Conservation (phyloP, 2,329 filamentous ascomycete species). For the Sclerotiophoma versabilis region DNA sequence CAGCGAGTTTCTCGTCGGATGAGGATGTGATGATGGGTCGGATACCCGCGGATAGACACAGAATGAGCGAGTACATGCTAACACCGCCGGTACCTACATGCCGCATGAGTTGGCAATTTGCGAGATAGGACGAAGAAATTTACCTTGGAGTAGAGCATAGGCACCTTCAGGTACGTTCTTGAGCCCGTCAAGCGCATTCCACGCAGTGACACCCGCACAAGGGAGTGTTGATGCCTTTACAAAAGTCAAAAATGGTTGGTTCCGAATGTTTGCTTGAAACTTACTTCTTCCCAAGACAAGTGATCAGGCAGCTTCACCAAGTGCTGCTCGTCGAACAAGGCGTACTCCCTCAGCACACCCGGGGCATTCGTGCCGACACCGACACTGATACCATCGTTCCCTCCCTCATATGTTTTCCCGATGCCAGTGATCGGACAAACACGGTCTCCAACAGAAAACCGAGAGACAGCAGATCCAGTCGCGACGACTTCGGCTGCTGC, state of each 20-base stretch:
- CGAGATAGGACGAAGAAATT: not conserved
- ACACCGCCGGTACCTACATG: constrained; percentile 52
- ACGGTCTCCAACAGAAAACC: constrained; percentile 33
- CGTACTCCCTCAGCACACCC: constrained; percentile 37
- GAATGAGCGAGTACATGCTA: constrained; percentile 40
- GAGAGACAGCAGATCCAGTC: constrained; percentile 22
- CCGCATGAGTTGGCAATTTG: not conserved
- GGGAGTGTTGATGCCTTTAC: constrained; percentile 30
- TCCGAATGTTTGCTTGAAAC: not conserved
- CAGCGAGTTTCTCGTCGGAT: constrained; percentile 59
- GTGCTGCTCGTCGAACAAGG: constrained; percentile 31
- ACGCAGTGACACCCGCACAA: constrained; percentile 35
- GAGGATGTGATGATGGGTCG: constrained; percentile 66
- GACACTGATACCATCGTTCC: not conserved
- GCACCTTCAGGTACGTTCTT: constrained; percentile 16
- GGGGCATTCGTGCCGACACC: constrained; percentile 17
- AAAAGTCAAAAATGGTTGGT: not conserved
- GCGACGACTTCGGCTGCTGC: constrained; percentile 36
- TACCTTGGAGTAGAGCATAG: constrained; percentile 27
- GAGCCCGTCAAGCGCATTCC: constrained; percentile 28
- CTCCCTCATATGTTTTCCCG: constrained; percentile 22
- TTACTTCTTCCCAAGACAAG: constrained; percentile 38
- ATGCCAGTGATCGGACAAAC: constrained; percentile 24
- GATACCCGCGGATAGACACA: constrained; percentile 38
- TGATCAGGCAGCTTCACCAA: constrained; percentile 33